Percentiles rank a stretch among this genome's conserved stretches.
These are phyloP conservation scores for Athelia psychrophila DNA, from an alignment of 1,284 basidiomycete species.

Conservation along the genomic window DNA sequence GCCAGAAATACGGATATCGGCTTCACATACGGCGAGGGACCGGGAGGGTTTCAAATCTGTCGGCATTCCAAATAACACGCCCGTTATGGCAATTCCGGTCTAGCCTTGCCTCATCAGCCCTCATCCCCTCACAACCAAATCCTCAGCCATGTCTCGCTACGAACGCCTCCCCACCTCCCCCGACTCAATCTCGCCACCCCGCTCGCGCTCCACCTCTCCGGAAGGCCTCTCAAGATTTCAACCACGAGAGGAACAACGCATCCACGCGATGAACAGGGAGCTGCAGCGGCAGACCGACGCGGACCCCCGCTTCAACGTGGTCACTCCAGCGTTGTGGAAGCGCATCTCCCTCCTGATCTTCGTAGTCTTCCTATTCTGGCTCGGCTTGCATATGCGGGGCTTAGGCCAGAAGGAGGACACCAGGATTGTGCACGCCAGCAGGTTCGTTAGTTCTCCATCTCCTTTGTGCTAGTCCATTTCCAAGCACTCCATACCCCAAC, in stretches of 20 bases:
- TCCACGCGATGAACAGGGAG: background rate
- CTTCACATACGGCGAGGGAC: too few species aligned
- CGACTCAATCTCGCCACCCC: background rate
- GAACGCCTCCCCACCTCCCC: background rate
- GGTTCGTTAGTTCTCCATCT: conserved; percentile 30
- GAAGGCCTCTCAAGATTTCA: background rate
- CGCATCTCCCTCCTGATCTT: conserved; percentile 43
- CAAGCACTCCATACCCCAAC: background rate
- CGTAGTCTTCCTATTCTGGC: conserved; percentile 39
- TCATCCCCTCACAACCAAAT: too few species aligned
- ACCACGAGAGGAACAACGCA: background rate
- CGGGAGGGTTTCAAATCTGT: too few species aligned
- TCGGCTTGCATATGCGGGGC: conserved; percentile 34
- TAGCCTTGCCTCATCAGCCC: too few species aligned
- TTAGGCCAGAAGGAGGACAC: conserved; percentile 20
- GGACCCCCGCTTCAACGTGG: conserved; percentile 43
- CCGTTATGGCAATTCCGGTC: too few species aligned
- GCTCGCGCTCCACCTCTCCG: background rate
- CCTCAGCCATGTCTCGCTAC: background rate
- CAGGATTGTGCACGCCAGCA: conserved; percentile 43
- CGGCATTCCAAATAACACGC: too few species aligned
- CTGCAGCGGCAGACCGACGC: conserved; percentile 3
- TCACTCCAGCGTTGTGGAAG: conserved; percentile 43
- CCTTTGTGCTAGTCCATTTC: background rate
- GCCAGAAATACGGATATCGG: too few species aligned